These are phyloP conservation scores for Backusella mclennaniae DNA, from an alignment of 192 early-diverging fungal species.

Conservation along the genomic window DNA sequence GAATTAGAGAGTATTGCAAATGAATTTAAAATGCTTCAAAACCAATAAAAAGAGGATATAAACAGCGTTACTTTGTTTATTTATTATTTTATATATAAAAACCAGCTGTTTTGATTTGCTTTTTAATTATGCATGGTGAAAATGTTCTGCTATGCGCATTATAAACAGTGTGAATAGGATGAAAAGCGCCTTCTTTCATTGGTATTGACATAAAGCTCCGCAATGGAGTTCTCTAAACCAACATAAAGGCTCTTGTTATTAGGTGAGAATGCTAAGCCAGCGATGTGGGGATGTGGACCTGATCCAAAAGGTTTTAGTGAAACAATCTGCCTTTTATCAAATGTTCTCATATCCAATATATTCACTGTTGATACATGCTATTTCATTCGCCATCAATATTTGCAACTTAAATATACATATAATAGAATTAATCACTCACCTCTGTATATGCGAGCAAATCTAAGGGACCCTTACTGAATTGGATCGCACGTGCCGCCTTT, in stretches of 20 bases:
- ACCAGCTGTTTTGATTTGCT: background rate
- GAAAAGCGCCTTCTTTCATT: background rate
- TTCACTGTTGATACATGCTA: background rate
- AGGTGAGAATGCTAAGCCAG: background rate
- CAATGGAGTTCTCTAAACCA: background rate
- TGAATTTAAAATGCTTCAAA: conserved; percentile 8
- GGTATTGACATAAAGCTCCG: background rate
- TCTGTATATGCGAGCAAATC: background rate
- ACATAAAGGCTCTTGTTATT: background rate
- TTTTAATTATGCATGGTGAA: background rate
- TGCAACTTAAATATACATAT: background rate
- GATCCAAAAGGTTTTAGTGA: background rate
- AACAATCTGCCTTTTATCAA: background rate
- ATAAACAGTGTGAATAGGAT: background rate
- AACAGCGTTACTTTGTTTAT: background rate
- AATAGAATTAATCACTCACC: background rate
- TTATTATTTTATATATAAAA: background rate
- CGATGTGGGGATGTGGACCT: background rate
- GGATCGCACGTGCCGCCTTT: background rate
- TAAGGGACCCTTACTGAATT: background rate
- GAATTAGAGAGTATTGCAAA: conserved; percentile 21
- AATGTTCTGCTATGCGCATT: background rate
- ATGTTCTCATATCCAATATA: conserved; percentile 1
- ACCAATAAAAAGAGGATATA: background rate
- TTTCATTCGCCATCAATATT: background rate